phyloP scores from a whole-genome alignment of 805 yeast genomes.

The Starmerella tilneyi region DNA sequence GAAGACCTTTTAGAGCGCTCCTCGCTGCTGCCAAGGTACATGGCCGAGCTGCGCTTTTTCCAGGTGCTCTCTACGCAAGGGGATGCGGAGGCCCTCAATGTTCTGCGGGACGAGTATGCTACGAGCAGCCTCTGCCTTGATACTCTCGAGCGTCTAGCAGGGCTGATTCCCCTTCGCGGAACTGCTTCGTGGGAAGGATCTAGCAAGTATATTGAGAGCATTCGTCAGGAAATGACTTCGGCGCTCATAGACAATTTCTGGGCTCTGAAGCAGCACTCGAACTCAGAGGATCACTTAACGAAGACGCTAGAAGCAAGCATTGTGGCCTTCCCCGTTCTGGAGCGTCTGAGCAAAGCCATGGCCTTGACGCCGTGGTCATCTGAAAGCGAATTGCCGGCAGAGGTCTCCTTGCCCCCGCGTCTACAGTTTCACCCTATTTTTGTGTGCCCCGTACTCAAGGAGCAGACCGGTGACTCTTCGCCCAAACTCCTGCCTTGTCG shows the following conservation, averaged over 20 bases:
- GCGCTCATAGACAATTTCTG: neutral
- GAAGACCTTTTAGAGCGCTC: neutral
- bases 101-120: neutral
- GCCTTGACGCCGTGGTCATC: slow-evolving; percentile 7
- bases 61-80: neutral
- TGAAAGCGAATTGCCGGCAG: slow-evolving; percentile 29
- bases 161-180: neutral
- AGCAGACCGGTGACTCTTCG: slow-evolving; percentile 40
- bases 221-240: neutral
- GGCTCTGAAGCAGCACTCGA: neutral
- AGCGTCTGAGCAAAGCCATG: neutral
- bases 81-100: neutral
- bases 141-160: slow-evolving; percentile 4
- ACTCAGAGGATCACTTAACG: neutral
- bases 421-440: slow-evolving; percentile 54
- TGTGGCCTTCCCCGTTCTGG: slow-evolving; percentile 1
- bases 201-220: neutral
- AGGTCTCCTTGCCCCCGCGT: slow-evolving; percentile 43
- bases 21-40: slow-evolving; percentile 1
- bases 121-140: neutral
- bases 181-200: neutral
- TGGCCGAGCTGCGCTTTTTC: neutral
- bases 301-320: neutral
- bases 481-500: slow-evolving; percentile 60
- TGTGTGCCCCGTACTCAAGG: slow-evolving; percentile 62